Base-by-base conservation (phyloP, 202 grass and related monocot species). In the Saccharum hybrid region DNA sequence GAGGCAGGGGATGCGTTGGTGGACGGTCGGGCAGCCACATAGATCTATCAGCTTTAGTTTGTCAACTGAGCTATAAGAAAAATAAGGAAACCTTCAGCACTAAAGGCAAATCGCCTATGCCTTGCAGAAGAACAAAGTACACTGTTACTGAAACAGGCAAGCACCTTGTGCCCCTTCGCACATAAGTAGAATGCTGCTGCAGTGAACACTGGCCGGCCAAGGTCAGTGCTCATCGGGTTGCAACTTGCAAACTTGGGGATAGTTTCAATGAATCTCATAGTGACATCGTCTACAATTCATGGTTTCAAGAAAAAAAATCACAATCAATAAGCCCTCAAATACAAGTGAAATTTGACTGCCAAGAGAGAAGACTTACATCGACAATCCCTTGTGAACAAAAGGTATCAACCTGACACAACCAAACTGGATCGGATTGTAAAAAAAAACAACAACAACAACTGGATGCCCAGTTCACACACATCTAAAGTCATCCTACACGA, bases 171-270 rank as follows among this genome's bases (percentile, higher is more conserved):
- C 77, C 90, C 91, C 90, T 90, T 97, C 0, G 94, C 90, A 45
- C 94, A 97, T 80, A 97, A 90, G 83, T 94, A 94, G 84, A 94
- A 98, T 34, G 93, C 85, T 71, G 89, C 93, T 43, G 92, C 91
- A 40, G 85, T 98, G 66, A 95, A 95, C 26, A 98, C 92, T 5
- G 90, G 87, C 4, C 92, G 80, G 7, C 87, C 88, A 59, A 98
- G 88, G 70, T 98, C 91, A 6, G 96, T 98, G 72, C 67, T 93
- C 39, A 74, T 68, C 60, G 62, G 46, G 66, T 21, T 16, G 43
- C 45, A 85, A 66, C n/a, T n/a, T 68, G 9, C 2, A 68, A 14
- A 80, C 18, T 28, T n/a, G 4, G 1, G 0, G 48, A n/a, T 56
- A 80, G 34, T 15, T 49, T 49, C n/a, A 37, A 3, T 22, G 18